phyloP scores from a whole-genome alignment of 257 asterid species.

The Solanum rostratum region DNA sequence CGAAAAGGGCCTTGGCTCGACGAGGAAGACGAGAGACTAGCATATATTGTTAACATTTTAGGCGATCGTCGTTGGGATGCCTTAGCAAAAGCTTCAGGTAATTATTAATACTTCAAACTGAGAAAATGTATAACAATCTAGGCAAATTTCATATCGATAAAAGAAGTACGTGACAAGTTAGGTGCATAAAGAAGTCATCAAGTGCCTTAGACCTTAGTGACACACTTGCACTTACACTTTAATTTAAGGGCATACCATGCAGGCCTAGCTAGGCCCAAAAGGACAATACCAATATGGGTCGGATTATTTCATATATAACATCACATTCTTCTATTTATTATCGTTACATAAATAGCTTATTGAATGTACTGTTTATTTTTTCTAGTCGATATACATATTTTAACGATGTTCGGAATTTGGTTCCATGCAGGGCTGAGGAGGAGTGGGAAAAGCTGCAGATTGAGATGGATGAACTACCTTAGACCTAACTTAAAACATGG shows the following conservation, averaged over 20 bases:
- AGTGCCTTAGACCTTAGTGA: not conserved
- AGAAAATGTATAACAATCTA: not conserved
- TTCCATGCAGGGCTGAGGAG: slow-evolving; percentile 39
- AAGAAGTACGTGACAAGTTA: not conserved
- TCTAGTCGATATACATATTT: not conserved
- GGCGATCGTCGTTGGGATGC: slow-evolving; percentile 69
- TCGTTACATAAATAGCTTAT: not conserved
- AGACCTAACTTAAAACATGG: slow-evolving; percentile 62
- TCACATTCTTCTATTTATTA: not conserved
- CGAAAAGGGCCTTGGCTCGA: slow-evolving; percentile 71
- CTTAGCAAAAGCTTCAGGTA: slow-evolving; percentile 68
- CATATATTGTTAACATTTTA: slow-evolving; percentile 33
- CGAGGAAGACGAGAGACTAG: slow-evolving; percentile 53
- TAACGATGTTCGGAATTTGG: not conserved
- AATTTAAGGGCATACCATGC: not conserved
- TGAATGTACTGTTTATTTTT: not conserved
- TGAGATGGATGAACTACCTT: slow-evolving; percentile 75
- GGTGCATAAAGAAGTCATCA: not conserved
- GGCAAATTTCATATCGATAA: not conserved
- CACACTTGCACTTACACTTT: too few species aligned
- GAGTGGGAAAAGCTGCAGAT: slow-evolving; percentile 68
- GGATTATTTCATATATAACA: not conserved
- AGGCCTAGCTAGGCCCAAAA: not conserved
- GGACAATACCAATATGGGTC: not conserved
- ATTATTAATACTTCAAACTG: not conserved